These are phyloP conservation scores for Asterochloris sp. DNA, from an alignment of 139 green algal genomes.

Conservation along the genomic window DNA sequence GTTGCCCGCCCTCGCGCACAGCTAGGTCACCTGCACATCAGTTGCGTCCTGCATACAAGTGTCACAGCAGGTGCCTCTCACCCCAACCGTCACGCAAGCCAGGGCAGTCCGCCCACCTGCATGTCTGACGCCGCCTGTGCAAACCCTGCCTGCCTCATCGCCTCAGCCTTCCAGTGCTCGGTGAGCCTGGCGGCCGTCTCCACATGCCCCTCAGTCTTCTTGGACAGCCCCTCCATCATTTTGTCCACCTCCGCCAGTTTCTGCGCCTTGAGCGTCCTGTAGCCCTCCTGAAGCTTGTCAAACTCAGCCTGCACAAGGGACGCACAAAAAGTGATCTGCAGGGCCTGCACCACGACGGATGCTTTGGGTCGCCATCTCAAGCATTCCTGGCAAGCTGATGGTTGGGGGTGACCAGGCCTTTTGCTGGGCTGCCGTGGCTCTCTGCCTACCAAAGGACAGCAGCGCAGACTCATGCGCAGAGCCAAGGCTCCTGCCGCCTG, in stretches of 20 bases:
- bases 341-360: background rate
- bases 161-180: conserved; percentile 21
- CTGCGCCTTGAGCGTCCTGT: conserved; percentile 17
- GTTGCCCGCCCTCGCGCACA: background rate
- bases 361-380: too few relatives aligned
- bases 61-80: background rate
- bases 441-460: too few relatives aligned
- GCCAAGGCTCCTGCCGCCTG: too few relatives aligned
- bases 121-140: conserved; percentile 14
- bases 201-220: conserved; percentile 11
- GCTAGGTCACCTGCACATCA: background rate
- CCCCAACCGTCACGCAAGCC: background rate
- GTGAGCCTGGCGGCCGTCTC: conserved; percentile 15
- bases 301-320: conserved; percentile 9
- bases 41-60: background rate
- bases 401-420: too few relatives aligned
- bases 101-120: background rate
- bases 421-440: too few relatives aligned
- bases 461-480: too few relatives aligned
- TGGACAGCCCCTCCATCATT: conserved; percentile 13
- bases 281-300: conserved; percentile 17
- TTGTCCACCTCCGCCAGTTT: conserved; percentile 21
- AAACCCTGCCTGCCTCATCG: conserved; percentile 16
- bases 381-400: too few relatives aligned
- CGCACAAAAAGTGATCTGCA: too few relatives aligned